Evolutionary conservation across 2,329 filamentous ascomycete genomes (phyloP), one percentile per base, ranked within the genome.

Genomic region (Aspergillus cejpii): DNA sequence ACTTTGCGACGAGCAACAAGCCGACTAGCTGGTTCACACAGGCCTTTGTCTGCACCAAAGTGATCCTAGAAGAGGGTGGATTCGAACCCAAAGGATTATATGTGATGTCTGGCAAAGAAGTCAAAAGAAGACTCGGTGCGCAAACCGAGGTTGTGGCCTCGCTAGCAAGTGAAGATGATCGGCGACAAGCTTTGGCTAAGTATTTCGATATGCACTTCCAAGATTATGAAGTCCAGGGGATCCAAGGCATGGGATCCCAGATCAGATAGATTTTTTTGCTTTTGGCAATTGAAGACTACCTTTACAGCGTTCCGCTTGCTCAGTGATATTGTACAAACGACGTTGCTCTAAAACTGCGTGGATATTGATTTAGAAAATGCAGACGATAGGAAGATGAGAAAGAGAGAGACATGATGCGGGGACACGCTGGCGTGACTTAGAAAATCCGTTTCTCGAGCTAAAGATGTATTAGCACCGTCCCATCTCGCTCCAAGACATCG

Each of bases 81-180:
- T 60, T 67, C 8, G 65, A 70, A 50, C 69, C 79, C 37, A 12
- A 48, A 65, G 80, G 79, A 1, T 75, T 78, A 56, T 61, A 75
- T 43, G 74, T 77, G 61, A 56, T 84, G 50, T 59, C 73, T 3
- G 70, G 74, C 17, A 70, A 65, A 4, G 63, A 71, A 14, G 63
- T 83, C 34, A 83, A 82, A 63, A 68, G 66, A 63, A 76, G 77
- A 51, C 50, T 75, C 24, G 67, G 69, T 7, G 77, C 76, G 2
- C 69, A 70, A 61, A 76, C 74, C 12, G 65, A 68, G 48, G 55
- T 76, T 10, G 54, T 81, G 7, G 60, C 67, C 48, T 65, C 62
- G 34, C 73, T 77, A 46, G 60, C 61, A 52, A 75, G 51, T 0
- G 81, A 84, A 55, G 60, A 61, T 6, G 76, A 81, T 58, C 70